Base-by-base conservation (phyloP, 106 monocot genomes). In the Posidonia australis region DNA sequence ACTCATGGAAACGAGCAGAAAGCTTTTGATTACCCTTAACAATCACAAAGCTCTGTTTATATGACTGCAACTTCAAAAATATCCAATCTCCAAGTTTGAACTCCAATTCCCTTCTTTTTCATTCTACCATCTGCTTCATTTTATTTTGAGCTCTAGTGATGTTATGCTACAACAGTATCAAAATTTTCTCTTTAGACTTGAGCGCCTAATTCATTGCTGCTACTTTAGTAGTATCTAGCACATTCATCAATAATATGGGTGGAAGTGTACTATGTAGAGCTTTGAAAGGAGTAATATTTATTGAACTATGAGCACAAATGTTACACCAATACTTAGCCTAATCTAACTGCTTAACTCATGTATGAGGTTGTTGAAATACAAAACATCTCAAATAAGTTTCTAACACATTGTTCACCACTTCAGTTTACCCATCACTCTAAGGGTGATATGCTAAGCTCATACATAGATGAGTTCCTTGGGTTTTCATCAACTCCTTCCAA, bases 61-160 rank as follows among this genome's bases (percentile, higher is more conserved):
- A n/a, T n/a, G n/a, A n/a, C n/a, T n/a, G n/a, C n/a, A n/a, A n/a
- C n/a, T n/a, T n/a, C n/a, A n/a, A n/a, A n/a, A n/a, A n/a, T n/a
- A n/a, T n/a, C n/a, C n/a, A n/a, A n/a, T n/a, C n/a, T n/a, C n/a
- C n/a, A n/a, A n/a, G n/a, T n/a, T n/a, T n/a, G n/a, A n/a, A n/a
- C n/a, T n/a, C n/a, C n/a, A n/a, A n/a, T n/a, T n/a, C n/a, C n/a
- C n/a, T n/a, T n/a, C n/a, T n/a, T n/a, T n/a, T n/a, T n/a, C n/a
- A 28, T 17, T 79, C 70, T 0, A 64, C 20, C 1, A 25, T 13
- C 0, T 58, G 7, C 17, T 60, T 65, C 79, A 74, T 70, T 5
- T 31, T 25, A 13, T 70, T n/a, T 13, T 70, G 65, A 9, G 79
- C 69, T 25, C 6, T 14, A 0, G 0, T 0, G 9, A 75, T 24